Conservation (phyloP, 75 land plant species). For the Gnetum montanum region DNA sequence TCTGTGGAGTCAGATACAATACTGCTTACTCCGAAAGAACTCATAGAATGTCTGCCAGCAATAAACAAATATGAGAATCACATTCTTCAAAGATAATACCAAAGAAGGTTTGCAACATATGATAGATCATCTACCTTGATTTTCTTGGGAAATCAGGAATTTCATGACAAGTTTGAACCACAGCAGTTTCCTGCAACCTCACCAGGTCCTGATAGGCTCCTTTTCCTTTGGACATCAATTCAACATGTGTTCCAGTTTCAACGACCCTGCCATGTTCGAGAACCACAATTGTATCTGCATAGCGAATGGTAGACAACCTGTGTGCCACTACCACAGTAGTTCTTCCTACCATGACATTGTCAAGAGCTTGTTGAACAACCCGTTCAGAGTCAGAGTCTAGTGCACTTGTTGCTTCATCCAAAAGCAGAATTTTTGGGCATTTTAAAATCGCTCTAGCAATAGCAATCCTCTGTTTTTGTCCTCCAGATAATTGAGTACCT, state of each 20-base stretch:
- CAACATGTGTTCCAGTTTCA: constrained; percentile 46
- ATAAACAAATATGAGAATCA: not conserved
- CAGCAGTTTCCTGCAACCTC: constrained; percentile 25
- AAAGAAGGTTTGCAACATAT: too few species aligned
- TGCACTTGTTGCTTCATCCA: constrained; percentile 69
- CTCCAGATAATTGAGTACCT: constrained; percentile 63
- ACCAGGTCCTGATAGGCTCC: constrained; percentile 49
- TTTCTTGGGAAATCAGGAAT: too few species aligned
- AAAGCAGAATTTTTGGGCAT: constrained; percentile 50
- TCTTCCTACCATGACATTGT: constrained; percentile 37
- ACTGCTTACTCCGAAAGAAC: constrained; percentile 3
- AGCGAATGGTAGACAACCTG: constrained; percentile 43
- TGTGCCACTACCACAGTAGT: constrained; percentile 72
- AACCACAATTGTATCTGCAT: constrained; percentile 52
- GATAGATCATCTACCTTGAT: too few species aligned
- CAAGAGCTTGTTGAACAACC: constrained; percentile 51
- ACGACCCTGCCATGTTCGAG: constrained; percentile 50
- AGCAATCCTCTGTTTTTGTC: constrained; percentile 77
- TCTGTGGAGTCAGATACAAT: constrained; percentile 1
- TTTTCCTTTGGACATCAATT: constrained; percentile 30
- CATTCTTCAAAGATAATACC: not conserved
- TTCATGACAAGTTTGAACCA: not conserved
- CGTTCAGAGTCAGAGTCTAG: constrained; percentile 63
- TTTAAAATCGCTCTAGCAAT: constrained; percentile 71
- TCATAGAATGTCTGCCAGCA: not conserved